These are phyloP conservation scores for Ustilago hordei DNA, from an alignment of 1,284 basidiomycete genomes.

Conservation along the genomic window DNA sequence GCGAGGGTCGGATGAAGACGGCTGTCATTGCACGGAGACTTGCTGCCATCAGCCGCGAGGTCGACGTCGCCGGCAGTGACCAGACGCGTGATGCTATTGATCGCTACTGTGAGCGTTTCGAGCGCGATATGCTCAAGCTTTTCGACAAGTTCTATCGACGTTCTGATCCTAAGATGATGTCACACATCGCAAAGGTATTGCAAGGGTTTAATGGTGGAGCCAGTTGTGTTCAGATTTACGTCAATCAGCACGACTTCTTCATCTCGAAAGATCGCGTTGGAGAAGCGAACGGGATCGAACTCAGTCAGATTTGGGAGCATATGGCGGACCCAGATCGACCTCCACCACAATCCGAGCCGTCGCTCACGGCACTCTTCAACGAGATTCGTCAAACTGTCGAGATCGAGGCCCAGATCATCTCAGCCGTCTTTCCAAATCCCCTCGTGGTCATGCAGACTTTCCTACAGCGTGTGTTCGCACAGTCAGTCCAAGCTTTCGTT, in stretches of 20 bases:
- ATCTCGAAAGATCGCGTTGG: constrained; percentile 76
- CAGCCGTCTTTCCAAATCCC: constrained; percentile 97
- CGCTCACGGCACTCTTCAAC: constrained; percentile 81
- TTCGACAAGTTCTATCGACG: constrained; percentile 89
- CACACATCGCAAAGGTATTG: constrained; percentile 95
- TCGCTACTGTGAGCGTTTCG: constrained; percentile 96
- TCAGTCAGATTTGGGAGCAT: constrained; percentile 80
- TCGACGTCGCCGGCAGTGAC: constrained; percentile 72
- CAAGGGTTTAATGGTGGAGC: constrained; percentile 98
- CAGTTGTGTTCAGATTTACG: constrained; percentile 97
- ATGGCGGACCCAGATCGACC: constrained; percentile 76
- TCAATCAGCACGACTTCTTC: constrained; percentile 90
- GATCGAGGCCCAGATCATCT: constrained; percentile 96
- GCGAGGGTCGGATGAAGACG: constrained; percentile 85
- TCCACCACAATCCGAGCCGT: constrained; percentile 83
- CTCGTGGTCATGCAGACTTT: constrained; percentile 99
- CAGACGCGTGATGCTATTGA: constrained; percentile 76
- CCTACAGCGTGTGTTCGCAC: constrained; percentile 95
- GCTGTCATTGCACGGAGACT: constrained; percentile 90
- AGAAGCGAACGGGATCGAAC: constrained; percentile 75
- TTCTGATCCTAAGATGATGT: constrained; percentile 99
- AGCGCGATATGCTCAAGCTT: constrained; percentile 95
- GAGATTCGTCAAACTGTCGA: constrained; percentile 92
- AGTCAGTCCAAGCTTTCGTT: constrained; percentile 74
- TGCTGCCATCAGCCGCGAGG: constrained; percentile 88